These are phyloP conservation scores for Lizonia empirigonia DNA, from an alignment of 2,329 filamentous ascomycete species.

Conservation along the genomic window DNA sequence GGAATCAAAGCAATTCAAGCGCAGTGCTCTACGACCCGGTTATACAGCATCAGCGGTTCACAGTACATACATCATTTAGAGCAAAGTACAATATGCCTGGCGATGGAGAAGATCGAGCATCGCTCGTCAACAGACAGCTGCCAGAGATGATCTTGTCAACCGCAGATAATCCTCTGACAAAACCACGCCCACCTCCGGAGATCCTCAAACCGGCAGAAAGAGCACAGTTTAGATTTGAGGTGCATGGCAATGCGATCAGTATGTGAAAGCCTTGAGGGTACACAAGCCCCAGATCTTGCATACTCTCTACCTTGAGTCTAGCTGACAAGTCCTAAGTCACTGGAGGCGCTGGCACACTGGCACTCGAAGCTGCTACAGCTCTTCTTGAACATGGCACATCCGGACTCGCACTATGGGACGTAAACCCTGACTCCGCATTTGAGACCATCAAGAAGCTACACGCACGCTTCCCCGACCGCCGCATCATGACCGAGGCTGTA, in stretches of 20 bases:
- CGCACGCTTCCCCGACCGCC: conserved; percentile 60
- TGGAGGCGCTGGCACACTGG: conserved; percentile 69
- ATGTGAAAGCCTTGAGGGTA: conserved; percentile 38
- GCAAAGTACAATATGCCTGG: too few relatives aligned
- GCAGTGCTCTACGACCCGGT: too few relatives aligned
- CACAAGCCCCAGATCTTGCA: neutral
- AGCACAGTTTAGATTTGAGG: conserved; percentile 57
- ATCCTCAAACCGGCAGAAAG: conserved; percentile 50
- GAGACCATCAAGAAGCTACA: conserved; percentile 55
- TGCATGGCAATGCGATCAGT: conserved; percentile 61
- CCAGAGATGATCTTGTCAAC: conserved; percentile 59
- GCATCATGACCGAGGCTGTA: conserved; percentile 59
- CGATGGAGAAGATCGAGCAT: conserved; percentile 49
- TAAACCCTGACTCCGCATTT: conserved; percentile 54
- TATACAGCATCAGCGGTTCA: too few relatives aligned
- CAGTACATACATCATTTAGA: too few relatives aligned
- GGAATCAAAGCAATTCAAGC: neutral
- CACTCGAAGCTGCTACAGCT: conserved; percentile 62
- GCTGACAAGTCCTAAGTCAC: conserved; percentile 55
- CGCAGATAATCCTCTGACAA: conserved; percentile 50
- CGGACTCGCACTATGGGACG: conserved; percentile 66
- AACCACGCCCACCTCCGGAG: conserved; percentile 52
- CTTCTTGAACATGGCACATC: conserved; percentile 71
- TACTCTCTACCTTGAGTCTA: neutral
- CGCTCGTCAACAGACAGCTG: conserved; percentile 52